phyloP scores from a whole-genome alignment of 78 protist species.

The Dictyostelium brefeldianum region DNA sequence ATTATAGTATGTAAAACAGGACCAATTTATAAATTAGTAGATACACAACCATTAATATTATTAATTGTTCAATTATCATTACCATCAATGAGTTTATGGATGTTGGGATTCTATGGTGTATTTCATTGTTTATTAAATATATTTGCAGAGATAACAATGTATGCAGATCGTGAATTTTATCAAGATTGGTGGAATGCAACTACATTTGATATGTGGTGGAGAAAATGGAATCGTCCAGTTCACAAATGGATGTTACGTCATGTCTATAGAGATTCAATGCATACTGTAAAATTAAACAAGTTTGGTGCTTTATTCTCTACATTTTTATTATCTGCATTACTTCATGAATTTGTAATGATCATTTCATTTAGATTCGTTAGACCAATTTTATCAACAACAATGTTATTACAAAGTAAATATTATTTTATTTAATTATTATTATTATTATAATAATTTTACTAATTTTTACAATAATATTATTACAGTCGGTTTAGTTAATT shows the following conservation, averaged over 20 bases:
- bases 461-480: not conserved
- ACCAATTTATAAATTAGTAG: constrained; percentile 42
- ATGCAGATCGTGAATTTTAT: constrained; percentile 90
- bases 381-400: constrained; percentile 70
- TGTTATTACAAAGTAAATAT: constrained; percentile 72
- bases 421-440: not conserved
- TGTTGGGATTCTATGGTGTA: constrained; percentile 88
- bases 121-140: constrained; percentile 89
- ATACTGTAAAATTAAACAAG: constrained; percentile 70
- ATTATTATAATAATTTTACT: not conserved
- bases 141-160: constrained; percentile 85
- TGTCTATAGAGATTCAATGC: constrained; percentile 70
- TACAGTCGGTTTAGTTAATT: constrained; percentile 57
- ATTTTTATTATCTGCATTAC: constrained; percentile 59
- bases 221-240: constrained; percentile 86
- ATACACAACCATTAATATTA: constrained; percentile 23
- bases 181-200: constrained; percentile 93
- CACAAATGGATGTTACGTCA: constrained; percentile 87
- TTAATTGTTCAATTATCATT: constrained; percentile 46
- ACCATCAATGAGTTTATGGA: constrained; percentile 79
- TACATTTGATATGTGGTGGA: constrained; percentile 82
- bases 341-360: constrained; percentile 75
- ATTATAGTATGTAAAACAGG: constrained; percentile 32
- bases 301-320: constrained; percentile 60
- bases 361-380: constrained; percentile 56